These are phyloP conservation scores for Marasmius oreades DNA, from an alignment of 1,284 basidiomycete genomes.

Conservation along the genomic window DNA sequence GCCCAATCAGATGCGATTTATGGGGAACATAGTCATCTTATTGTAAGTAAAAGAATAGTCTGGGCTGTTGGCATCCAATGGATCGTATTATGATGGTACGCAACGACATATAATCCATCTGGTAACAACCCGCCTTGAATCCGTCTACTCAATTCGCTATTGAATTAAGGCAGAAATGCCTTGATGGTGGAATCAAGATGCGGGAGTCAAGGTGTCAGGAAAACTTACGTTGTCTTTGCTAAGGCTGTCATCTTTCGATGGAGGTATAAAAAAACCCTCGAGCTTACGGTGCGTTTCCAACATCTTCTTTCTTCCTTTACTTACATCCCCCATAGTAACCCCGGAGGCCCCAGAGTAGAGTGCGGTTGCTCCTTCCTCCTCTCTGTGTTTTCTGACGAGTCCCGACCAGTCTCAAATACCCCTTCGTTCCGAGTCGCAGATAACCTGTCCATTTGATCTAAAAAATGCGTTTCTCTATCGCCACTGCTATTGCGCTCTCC, in stretches of 20 bases:
- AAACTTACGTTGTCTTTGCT: background rate
- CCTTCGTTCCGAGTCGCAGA: background rate
- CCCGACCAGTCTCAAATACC: background rate
- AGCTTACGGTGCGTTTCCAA: background rate
- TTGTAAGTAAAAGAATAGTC: no score
- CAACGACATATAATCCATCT: background rate
- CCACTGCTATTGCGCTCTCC: conserved; percentile 39
- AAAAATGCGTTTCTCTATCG: conserved; percentile 48
- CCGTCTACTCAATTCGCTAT: background rate
- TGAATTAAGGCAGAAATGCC: background rate
- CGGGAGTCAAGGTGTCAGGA: background rate
- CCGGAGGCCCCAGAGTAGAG: background rate
- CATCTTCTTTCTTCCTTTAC: background rate
- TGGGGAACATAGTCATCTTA: no score
- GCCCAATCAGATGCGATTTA: no score
- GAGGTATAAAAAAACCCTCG: background rate
- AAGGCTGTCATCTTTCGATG: background rate
- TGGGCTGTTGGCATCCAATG: no score
- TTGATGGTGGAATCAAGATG: background rate
- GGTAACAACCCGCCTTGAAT: background rate
- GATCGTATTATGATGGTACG: background rate
- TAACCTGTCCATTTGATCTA: conserved; percentile 5
- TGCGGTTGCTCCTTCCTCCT: background rate
- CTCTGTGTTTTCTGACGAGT: background rate
- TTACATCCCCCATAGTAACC: background rate